Percentiles rank a stretch among this genome's conserved stretches.
Conservation (phyloP, 139 green algal species). For the Chara braunii region DNA sequence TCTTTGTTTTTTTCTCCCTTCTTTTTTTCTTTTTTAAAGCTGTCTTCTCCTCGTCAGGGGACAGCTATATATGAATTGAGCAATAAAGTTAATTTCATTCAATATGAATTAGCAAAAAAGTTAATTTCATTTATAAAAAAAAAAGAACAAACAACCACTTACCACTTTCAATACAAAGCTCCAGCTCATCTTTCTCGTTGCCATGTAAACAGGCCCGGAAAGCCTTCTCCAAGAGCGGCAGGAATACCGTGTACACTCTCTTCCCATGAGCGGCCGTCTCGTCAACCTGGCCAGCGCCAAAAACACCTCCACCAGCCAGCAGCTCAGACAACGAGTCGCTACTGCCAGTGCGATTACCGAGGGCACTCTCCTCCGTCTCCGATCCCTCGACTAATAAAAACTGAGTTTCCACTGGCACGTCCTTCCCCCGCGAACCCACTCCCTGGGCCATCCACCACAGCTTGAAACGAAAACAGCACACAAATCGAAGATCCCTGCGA, state of each 20-base stretch:
- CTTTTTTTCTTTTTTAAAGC: no score
- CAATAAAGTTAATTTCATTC: no score
- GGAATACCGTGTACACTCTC: constrained; percentile 29
- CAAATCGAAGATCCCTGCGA: constrained; percentile 19
- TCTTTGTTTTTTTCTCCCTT: no score
- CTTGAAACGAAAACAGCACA: constrained; percentile 39
- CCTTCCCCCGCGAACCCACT: constrained; percentile 7
- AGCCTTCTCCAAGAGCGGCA: constrained; percentile 31
- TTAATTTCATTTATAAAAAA: no score
- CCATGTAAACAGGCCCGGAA: constrained; percentile 29
- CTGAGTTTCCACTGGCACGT: constrained; percentile 32
- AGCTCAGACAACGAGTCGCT: no score
- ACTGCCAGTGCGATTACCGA: no score
- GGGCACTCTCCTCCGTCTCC: no score
- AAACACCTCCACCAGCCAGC: no score
- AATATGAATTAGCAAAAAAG: no score
- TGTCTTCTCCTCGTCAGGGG: no score
- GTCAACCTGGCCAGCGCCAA: constrained; percentile 2
- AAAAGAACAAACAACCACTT: no score
- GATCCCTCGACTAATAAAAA: constrained; percentile 34
- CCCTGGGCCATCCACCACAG: constrained; percentile 41
- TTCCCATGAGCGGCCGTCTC: background rate
- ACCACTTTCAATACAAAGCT: constrained; percentile 34
- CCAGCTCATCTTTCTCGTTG: constrained; percentile 6
- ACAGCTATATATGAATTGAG: no score